Percentiles rank a stretch among this genome's conserved stretches.
Evolutionary conservation across 257 asterid species (phyloP).

Genomic region (Cinchona pubescens): DNA sequence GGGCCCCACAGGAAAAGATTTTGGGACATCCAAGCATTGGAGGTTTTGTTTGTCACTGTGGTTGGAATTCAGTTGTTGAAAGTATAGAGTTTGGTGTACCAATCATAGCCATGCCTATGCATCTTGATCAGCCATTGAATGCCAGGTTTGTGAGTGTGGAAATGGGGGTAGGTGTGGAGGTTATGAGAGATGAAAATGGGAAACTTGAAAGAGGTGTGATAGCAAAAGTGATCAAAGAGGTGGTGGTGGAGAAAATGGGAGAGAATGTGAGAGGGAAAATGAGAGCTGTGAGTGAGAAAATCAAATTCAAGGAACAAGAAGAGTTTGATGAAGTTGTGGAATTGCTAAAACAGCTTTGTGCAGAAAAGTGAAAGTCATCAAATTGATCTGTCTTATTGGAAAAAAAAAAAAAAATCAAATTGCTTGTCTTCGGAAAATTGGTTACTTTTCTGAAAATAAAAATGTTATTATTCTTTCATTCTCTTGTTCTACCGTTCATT

Average conservation of each 20-base stretch:
- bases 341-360: neutral
- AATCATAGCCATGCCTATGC: slow-evolving; percentile 36
- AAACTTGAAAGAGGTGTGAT: slow-evolving; percentile 16
- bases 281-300: slow-evolving; percentile 6
- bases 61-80: slow-evolving; percentile 35
- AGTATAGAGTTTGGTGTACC: slow-evolving; percentile 34
- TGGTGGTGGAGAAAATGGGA: slow-evolving; percentile 21
- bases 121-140: slow-evolving; percentile 38
- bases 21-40: slow-evolving; percentile 29
- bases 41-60: slow-evolving; percentile 36
- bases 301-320: slow-evolving; percentile 9
- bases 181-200: slow-evolving; percentile 22
- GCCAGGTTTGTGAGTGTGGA: slow-evolving; percentile 33
- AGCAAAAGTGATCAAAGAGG: slow-evolving; percentile 24
- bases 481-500: no score
- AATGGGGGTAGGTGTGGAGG: slow-evolving; percentile 27
- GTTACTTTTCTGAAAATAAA: no score
- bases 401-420: no score
- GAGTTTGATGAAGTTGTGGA: neutral
- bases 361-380: no score
- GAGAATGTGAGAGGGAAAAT: slow-evolving; percentile 16
- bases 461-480: no score
- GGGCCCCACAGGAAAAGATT: slow-evolving; percentile 38
- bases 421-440: no score
- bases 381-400: no score